Conservation (phyloP, 805 yeast species). For the Pichia exigua region DNA sequence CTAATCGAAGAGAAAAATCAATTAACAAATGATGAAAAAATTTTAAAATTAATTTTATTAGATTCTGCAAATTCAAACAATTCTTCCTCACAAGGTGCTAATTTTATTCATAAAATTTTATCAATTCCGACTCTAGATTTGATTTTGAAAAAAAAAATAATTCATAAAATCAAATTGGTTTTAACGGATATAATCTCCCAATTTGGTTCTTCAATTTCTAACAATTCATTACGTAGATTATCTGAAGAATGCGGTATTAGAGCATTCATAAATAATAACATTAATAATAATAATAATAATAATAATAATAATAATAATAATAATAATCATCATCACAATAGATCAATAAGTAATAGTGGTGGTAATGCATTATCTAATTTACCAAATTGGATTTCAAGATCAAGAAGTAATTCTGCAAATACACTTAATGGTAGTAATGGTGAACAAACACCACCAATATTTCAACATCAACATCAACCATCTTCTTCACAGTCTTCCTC, state of each 20-base stretch:
- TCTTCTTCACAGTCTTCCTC: not conserved
- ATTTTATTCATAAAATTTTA: constrained; percentile 71
- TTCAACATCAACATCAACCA: constrained; percentile 4
- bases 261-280: constrained; percentile 8
- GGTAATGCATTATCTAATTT: constrained; percentile 6
- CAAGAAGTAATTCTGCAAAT: constrained; percentile 9
- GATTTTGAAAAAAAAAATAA: constrained; percentile 48
- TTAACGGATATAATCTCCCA: constrained; percentile 47
- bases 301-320: not conserved
- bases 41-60: constrained; percentile 44
- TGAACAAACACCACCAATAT: constrained; percentile 16
- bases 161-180: constrained; percentile 54
- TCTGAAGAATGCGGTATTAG: constrained; percentile 86
- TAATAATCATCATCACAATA: constrained; percentile 15
- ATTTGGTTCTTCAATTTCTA: constrained; percentile 51
- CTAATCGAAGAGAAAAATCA: constrained; percentile 8
- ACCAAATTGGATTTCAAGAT: constrained; percentile 7
- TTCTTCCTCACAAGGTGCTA: constrained; percentile 42
- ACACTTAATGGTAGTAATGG: constrained; percentile 4
- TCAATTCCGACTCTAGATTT: constrained; percentile 62
- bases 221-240: constrained; percentile 71
- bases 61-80: constrained; percentile 32
- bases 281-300: constrained; percentile 15
- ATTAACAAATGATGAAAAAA: constrained; percentile 1
- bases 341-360: constrained; percentile 14